These are phyloP conservation scores for Pythium myriotylum DNA, from an alignment of 352 stramenopile genomes.

Conservation along the genomic window DNA sequence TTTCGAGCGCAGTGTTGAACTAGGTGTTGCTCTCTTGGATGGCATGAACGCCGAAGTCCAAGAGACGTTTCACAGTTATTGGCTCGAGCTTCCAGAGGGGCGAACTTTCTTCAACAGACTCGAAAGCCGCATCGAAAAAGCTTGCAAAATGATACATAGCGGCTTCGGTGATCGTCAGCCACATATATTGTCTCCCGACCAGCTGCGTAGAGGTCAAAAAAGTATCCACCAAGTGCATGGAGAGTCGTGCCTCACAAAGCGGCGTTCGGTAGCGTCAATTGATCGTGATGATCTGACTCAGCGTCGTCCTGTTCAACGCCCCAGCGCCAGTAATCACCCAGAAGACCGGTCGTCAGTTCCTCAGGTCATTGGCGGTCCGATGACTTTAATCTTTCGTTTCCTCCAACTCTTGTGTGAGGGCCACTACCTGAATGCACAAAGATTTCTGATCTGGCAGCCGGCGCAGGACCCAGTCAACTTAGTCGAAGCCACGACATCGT, in stretches of 20 bases:
- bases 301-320: neutral
- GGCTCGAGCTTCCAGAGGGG: slow-evolving; percentile 32
- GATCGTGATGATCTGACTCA: neutral
- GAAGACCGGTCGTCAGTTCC: neutral
- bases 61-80: slow-evolving; percentile 63
- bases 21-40: slow-evolving; percentile 69
- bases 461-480: slow-evolving; percentile 44
- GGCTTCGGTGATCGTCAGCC: neutral
- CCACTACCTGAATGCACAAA: slow-evolving; percentile 67
- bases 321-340: neutral
- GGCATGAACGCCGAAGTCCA: slow-evolving; percentile 81
- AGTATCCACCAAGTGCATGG: too few species aligned
- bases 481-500: slow-evolving; percentile 66
- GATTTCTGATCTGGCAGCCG: slow-evolving; percentile 52
- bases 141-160: slow-evolving; percentile 6
- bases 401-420: slow-evolving; percentile 74
- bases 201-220: too few species aligned
- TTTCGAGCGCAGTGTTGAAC: slow-evolving; percentile 58
- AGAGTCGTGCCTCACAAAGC: too few species aligned
- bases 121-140: slow-evolving; percentile 34
- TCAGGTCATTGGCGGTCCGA: slow-evolving; percentile 29
- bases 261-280: neutral
- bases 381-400: slow-evolving; percentile 68
- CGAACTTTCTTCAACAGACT: slow-evolving; percentile 56
- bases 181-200: too few species aligned